These are phyloP conservation scores for Saccharomycopsis schoenii DNA, from an alignment of 805 yeast species.

Conservation along the genomic window DNA sequence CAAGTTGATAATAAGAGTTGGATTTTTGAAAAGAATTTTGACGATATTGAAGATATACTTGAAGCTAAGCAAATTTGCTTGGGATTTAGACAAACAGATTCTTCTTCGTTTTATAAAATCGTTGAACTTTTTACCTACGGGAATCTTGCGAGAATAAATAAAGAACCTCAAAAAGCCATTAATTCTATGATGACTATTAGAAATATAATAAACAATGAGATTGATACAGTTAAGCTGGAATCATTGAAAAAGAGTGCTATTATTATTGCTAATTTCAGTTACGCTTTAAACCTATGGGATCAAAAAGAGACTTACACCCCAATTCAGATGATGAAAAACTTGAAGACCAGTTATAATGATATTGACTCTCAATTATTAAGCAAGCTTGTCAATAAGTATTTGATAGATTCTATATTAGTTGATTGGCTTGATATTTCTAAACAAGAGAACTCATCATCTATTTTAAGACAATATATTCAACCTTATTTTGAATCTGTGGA, in stretches of 20 bases:
- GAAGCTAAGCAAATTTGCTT: conserved; percentile 32
- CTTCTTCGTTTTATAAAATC: conserved; percentile 22
- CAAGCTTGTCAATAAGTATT: conserved; percentile 10
- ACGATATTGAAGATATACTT: conserved; percentile 34
- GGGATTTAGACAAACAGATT: conserved; percentile 17
- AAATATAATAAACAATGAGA: conserved; percentile 23
- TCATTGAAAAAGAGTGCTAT: not conserved
- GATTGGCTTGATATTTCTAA: conserved; percentile 67
- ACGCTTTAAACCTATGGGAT: conserved; percentile 59
- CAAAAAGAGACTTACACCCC: conserved; percentile 49
- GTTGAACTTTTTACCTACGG: conserved; percentile 36
- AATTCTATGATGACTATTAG: conserved; percentile 39
- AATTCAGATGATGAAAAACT: conserved; percentile 39
- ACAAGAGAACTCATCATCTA: conserved; percentile 50
- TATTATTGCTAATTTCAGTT: conserved; percentile 32
- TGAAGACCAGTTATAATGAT: conserved; percentile 18
- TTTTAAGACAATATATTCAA: conserved; percentile 48
- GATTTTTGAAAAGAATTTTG: conserved; percentile 30
- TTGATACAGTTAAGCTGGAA: not conserved
- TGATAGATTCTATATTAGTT: conserved; percentile 35
- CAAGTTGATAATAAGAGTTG: conserved; percentile 24
- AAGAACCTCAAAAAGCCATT: conserved; percentile 39
- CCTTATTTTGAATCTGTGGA: conserved; percentile 25
- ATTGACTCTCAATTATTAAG: not conserved
- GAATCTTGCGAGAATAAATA: conserved; percentile 29